Evolutionary conservation across 2,329 filamentous ascomycete species (phyloP), one percentile per base, ranked within the genome.

Genomic region (Calonectria leucothoes): DNA sequence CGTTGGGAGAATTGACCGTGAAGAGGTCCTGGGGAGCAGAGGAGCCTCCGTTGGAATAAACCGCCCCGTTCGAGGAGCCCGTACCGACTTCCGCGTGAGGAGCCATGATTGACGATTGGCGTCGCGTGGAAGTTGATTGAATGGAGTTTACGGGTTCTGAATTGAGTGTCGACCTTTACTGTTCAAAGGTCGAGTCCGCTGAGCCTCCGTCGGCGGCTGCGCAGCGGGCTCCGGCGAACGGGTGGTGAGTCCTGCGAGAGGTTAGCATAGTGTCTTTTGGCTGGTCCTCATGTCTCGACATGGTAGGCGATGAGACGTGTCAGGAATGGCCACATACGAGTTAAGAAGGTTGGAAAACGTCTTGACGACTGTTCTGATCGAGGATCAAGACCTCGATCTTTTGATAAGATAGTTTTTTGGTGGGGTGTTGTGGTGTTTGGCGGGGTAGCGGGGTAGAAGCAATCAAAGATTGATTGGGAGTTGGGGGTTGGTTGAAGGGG

Each of bases 301-400:
- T 61, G 37, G 37, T 61, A 20, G 25, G 48, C 29, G 37, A 31
- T 27, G 42, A 51, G 2, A 27, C 37, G 2, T 23, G 17, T 6
- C 20, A n/a, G 15, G 29, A 63, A 39, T 23, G 79, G 23, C n/a
- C 39, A 84, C 95, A 86, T 91, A 98, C 96, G 95, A 98, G 92
- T 97, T 97, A 81, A 98, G 93, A 82, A 97, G 94, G 89, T 98
- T 98, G 90, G 95, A 96, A 93, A 98, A 98, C 96, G 95, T 98
- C 89, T 94, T 98, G 95, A 91, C 93, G 93, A 87, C 85, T 86
- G 83, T 76, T 79, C 86, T 87, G 92, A 94, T 88, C 91, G 92
- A 86, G 84, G 82, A 74, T 80, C 77, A 81, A 75, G 76, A 80
- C 83, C 89, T 90, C 89, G 90, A 90, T 90, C 89, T 74, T 75